Percentiles rank a stretch among this genome's conserved stretches.
Conservation (phyloP, 176 grass and related monocot species). For the Cymbopogon citratus region DNA sequence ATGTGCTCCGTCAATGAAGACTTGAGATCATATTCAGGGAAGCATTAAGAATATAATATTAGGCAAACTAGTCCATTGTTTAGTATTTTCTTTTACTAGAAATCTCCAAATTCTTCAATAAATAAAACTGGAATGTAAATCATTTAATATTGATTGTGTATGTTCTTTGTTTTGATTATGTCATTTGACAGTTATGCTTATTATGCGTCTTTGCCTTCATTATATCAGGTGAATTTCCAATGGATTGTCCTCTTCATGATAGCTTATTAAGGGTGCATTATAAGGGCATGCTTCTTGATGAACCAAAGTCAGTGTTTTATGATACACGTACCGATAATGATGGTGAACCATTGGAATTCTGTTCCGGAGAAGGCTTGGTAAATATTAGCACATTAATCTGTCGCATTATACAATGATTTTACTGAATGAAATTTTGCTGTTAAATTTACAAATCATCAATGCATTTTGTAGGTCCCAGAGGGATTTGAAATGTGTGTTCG, state of each 20-base stretch:
- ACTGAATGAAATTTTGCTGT: not conserved
- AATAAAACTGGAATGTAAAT: not conserved
- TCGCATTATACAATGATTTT: not conserved
- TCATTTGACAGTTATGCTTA: not conserved
- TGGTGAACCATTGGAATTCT: conserved; percentile 90
- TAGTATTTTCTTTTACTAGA: no score
- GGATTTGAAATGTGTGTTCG: conserved; percentile 98
- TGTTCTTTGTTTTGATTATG: conserved; percentile 20
- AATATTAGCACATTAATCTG: conserved; percentile 4
- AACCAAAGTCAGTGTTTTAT: conserved; percentile 94
- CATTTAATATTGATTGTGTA: not conserved
- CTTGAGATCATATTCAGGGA: not conserved
- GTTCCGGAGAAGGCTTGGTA: conserved; percentile 95
- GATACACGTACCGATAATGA: conserved; percentile 81
- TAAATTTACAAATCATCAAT: conserved; percentile 5
- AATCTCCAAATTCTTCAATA: not conserved
- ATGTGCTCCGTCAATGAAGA: no score
- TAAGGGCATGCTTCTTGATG: conserved; percentile 79
- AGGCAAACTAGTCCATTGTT: not conserved
- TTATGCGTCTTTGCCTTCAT: not conserved
- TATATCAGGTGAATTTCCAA: conserved; percentile 87
- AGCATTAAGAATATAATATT: not conserved
- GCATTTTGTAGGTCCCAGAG: conserved; percentile 70
- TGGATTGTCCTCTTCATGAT: conserved; percentile 98
- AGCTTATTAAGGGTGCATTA: conserved; percentile 95